Base-by-base conservation (phyloP, 2,329 filamentous ascomycete genomes). In the Diaporthe caulivora region DNA sequence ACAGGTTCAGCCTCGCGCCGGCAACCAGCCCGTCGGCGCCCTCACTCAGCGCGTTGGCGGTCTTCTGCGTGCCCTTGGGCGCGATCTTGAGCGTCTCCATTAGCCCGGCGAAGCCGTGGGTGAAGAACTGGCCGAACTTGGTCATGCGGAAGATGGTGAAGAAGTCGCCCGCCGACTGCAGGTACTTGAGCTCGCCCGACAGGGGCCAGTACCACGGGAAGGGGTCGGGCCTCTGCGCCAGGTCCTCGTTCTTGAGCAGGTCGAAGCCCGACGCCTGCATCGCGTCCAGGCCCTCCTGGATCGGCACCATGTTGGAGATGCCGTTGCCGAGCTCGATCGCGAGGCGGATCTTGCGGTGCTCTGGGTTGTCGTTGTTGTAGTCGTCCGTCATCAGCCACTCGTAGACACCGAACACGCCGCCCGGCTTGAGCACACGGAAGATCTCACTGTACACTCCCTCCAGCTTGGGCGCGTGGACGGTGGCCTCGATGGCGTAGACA, bases 381-480 rank as follows among this genome's bases (percentile, higher is more conserved):
- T 92, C 87, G 76, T 98, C 95, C 9, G 95, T 98, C 97, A 99
- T 98, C 81, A 98, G 88, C 97, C 97, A 98, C 85, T 99, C 97
- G 86, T 98, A 99, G 69, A 98, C 96, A 81, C 96, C 97, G 79
- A 98, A 99, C 68, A 95, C 88, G 83, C 97, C 96, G 75, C 97
- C 97, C 26, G 97, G 97, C 89, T 98, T 99, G 76, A 99, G 89
- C 29, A 98, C 95, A 62, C 94, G 94, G 90, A 93, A 95, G 80
- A 98, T 98, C 84, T 98, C 93, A 82, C 91, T 92, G 87, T 99
- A 99, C 77, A 98, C 95, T 74, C 94, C 95, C 80, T 95, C 93
- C 10, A 98, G 91, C 57, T 92, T 93, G 54, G 96, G 97, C 0
- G 97, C 97, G 83, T 99, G 97, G 67, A 97, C 94, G 3, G 97